Evolutionary conservation across 2,329 filamentous ascomycete species (phyloP), one percentile per base, ranked within the genome.

Genomic region (Macrophomina pseudophaseolina): DNA sequence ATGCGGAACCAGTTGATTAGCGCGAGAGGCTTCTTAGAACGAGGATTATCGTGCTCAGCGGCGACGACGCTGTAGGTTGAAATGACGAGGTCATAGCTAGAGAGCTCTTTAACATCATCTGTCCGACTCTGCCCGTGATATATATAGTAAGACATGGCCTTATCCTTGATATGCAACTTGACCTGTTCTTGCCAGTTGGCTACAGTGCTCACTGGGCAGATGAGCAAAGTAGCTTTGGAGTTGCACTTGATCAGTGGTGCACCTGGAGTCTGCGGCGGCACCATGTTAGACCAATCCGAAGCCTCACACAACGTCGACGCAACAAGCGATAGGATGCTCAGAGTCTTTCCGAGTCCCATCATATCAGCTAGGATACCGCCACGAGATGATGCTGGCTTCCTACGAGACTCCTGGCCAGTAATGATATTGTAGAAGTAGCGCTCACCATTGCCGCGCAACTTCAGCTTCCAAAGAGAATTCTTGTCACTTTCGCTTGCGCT

Each of bases 181-280:
- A 98, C 92, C 78, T 99, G 95, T 71, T 93, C 89, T 72, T 94
- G 91, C 95, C 95, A 99, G 74, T 98, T 99, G 32, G 91, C 90
- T 67, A 98, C 89, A 0, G 94, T 95, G 73, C 92, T 97, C 2
- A 97, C 85, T 0, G 95, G 95, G 66, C 91, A 96, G 16, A 99
- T 88, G 18, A 99, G 85, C 38, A 99, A 82, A 0, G 95, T 98
- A 0, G 91, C 88, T 73, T 88, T 91, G 5, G 87, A 88, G 73
- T 97, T 97, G 74, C 79, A 12, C 66, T 54, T 67, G 69, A 75
- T 71, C 59, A 76, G 75, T 5, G 71, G 74, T 54, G 72, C 70
- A 65, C 82, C 83, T 18, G 51, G 51, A 5, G n/a, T 28, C 5
- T 65, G 63, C 1, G 11, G 51, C 0, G 90, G 88, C 3, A 78